A percentile compares a stretch with the other conserved stretches of the same genome.
Evolutionary conservation across 23 red algal species (phyloP).

Genomic region (Porphyridium purpureum): DNA sequence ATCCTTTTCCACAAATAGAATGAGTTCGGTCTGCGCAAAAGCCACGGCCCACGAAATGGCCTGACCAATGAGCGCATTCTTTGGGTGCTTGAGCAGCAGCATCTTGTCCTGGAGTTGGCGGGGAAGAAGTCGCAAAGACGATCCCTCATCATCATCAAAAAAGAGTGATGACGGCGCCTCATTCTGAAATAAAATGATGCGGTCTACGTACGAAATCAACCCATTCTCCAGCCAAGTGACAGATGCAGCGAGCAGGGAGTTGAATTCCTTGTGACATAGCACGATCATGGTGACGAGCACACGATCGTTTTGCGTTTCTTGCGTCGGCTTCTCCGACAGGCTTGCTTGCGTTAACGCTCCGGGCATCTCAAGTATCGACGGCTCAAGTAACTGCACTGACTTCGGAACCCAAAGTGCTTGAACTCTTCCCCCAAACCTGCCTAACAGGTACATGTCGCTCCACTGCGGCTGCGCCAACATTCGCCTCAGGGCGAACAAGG

Average conservation of each 20-base stretch:
- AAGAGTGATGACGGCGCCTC: conserved; percentile 5
- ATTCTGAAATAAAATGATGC: conserved; percentile 40
- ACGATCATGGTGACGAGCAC: no score
- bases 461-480: no score
- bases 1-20: conserved; percentile 46
- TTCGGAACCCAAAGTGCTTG: no score
- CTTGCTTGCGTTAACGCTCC: no score
- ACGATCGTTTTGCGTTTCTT: no score
- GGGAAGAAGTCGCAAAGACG: conserved; percentile 11
- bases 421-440: no score
- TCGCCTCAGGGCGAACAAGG: no score
- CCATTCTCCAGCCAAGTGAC: conserved; percentile 27
- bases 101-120: conserved; percentile 1
- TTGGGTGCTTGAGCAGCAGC: conserved; percentile 5
- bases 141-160: conserved; percentile 2
- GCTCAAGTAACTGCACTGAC: no score
- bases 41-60: conserved; percentile 35
- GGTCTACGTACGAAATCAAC: conserved; percentile 28
- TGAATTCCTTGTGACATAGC: conserved; percentile 45
- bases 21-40: conserved; percentile 17
- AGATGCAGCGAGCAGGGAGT: conserved; percentile 17
- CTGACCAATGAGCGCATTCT: conserved; percentile 26
- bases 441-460: no score
- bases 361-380: no score
- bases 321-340: no score